Percentiles rank a stretch among this genome's conserved stretches.
phyloP scores from a whole-genome alignment of 108 stramenopile species.

The Tribonema minus region DNA sequence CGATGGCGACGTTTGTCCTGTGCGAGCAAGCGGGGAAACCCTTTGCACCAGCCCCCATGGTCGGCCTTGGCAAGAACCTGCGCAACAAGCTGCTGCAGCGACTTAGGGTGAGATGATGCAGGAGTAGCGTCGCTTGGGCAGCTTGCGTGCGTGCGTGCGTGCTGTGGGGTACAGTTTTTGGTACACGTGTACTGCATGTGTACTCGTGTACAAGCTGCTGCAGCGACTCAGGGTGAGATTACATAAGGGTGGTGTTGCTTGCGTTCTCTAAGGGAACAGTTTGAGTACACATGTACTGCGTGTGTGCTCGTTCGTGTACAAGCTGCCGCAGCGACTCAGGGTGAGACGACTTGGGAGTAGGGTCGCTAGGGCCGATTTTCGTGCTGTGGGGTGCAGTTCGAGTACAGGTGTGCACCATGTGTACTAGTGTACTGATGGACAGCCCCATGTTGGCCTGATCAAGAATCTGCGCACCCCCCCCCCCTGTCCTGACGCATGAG shows the following conservation, averaged over 20 bases:
- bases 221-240: not conserved
- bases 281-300: constrained; percentile 1
- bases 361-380: not conserved
- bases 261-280: not conserved
- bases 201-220: not conserved
- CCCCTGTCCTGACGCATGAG: too few relatives aligned
- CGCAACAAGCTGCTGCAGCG: constrained; percentile 36
- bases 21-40: constrained; percentile 86
- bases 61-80: constrained; percentile 28
- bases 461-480: too few relatives aligned
- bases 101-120: constrained; percentile 1
- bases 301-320: not conserved
- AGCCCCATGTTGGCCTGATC: too few relatives aligned
- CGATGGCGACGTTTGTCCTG: constrained; percentile 66
- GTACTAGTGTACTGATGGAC: not conserved
- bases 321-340: not conserved
- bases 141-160: constrained; percentile 10
- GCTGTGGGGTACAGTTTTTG: constrained; percentile 19
- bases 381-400: constrained; percentile 9
- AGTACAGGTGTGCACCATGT: not conserved
- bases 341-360: not conserved
- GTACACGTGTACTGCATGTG: not conserved
- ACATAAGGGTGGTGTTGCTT: not conserved
- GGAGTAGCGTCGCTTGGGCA: not conserved
- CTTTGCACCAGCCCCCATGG: constrained; percentile 52